Evolutionary conservation across 495 filamentous ascomycete species (phyloP).

Genomic region (Melanomma pulvis-pyrius): DNA sequence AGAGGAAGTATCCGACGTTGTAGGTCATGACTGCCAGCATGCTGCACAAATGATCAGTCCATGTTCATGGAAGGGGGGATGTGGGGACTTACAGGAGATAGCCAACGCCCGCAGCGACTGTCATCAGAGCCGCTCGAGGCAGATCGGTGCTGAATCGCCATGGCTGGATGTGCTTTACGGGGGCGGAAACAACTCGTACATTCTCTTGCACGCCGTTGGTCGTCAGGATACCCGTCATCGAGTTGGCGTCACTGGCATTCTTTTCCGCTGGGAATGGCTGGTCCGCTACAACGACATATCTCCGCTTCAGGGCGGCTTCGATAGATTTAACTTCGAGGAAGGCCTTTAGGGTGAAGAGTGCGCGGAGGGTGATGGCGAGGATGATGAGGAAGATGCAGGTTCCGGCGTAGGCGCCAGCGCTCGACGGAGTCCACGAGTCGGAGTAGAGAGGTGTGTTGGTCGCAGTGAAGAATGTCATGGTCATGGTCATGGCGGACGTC

Average conservation of each 20-base stretch:
- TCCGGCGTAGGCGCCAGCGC: conserved; percentile 70
- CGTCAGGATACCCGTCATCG: conserved; percentile 60
- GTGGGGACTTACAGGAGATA: conserved; percentile 81
- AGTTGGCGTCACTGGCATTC: conserved; percentile 53
- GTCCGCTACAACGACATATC: conserved; percentile 75
- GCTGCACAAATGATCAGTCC: conserved; percentile 49
- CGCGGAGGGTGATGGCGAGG: conserved; percentile 68
- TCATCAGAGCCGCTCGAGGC: conserved; percentile 68
- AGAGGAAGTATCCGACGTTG: conserved; percentile 95
- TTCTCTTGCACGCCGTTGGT: conserved; percentile 74
- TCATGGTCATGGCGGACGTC: conserved; percentile 39
- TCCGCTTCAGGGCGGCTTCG: conserved; percentile 65
- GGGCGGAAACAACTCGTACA: conserved; percentile 66
- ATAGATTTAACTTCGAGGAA: conserved; percentile 61
- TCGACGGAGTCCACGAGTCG: conserved; percentile 68
- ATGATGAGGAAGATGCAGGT: conserved; percentile 86
- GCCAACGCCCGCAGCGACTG: conserved; percentile 70
- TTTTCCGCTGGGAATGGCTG: conserved; percentile 59
- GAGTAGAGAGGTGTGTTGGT: conserved; percentile 76
- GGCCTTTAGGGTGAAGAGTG: conserved; percentile 67
- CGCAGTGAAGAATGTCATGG: conserved; percentile 62
- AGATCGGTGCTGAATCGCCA: conserved; percentile 82
- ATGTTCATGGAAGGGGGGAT: background rate
- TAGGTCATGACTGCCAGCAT: conserved; percentile 99
- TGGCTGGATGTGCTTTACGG: conserved; percentile 55